Percentiles rank a stretch among this genome's conserved stretches.
Evolutionary conservation across 2,329 filamentous ascomycete genomes (phyloP).

Genomic region (Aspergillus jensenii): DNA sequence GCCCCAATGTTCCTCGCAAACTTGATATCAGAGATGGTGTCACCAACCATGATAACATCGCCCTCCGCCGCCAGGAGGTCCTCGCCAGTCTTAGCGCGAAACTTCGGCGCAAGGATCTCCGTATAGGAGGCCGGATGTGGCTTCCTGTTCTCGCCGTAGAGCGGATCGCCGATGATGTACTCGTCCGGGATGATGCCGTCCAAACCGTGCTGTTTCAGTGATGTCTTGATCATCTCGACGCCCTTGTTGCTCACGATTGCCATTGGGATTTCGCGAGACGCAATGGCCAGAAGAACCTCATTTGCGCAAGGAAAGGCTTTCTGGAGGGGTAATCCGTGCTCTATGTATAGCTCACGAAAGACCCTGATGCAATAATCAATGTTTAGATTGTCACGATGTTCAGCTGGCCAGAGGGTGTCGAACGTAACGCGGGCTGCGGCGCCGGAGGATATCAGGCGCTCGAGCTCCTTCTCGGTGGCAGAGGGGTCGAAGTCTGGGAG

Average conservation of each 20-base stretch:
- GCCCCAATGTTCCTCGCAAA: constrained; percentile 17
- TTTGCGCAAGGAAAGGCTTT: constrained; percentile 19
- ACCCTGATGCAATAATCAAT: constrained; percentile 17
- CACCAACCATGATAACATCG: constrained; percentile 14
- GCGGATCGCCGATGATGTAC: constrained; percentile 15
- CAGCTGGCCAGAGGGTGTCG: constrained; percentile 7
- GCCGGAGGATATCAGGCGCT: constrained; percentile 13
- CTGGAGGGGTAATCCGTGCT: constrained; percentile 20
- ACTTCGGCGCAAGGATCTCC: constrained; percentile 15
- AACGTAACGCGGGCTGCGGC: constrained; percentile 10
- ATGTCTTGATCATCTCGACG: constrained; percentile 10
- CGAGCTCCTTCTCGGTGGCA: not conserved
- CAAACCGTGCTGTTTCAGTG: not conserved
- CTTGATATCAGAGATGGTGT: constrained; percentile 16
- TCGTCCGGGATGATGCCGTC: constrained; percentile 2
- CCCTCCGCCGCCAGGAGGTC: not conserved
- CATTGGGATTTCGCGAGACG: constrained; percentile 13
- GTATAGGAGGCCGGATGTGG: constrained; percentile 13
- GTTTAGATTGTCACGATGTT: constrained; percentile 5
- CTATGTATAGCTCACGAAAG: constrained; percentile 23
- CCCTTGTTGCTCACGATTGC: constrained; percentile 28
- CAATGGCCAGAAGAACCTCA: constrained; percentile 14
- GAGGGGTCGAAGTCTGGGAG: constrained; percentile 1
- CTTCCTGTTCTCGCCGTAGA: constrained; percentile 9
- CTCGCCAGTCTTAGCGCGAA: constrained; percentile 9